Evolutionary conservation across 164 flowering plant genomes (phyloP).

Genomic region (Buxus sempervirens): DNA sequence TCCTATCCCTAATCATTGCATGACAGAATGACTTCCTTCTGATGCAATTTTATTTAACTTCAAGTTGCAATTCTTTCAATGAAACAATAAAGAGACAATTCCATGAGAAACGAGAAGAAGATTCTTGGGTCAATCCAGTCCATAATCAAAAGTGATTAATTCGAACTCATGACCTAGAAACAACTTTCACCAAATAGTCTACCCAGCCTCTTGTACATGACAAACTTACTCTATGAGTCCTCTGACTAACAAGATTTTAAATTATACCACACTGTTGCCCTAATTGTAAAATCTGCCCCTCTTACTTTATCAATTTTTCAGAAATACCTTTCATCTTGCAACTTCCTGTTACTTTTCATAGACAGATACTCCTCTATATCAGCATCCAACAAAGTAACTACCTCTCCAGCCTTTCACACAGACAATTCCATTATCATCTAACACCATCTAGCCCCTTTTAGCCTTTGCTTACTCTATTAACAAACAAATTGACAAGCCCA

Average conservation of each 20-base stretch:
- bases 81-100: not conserved
- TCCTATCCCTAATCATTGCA: not conserved
- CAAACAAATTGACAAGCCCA: too few relatives aligned
- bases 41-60: not conserved
- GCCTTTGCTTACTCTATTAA: too few relatives aligned
- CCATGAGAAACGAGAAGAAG: not conserved
- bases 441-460: too few relatives aligned
- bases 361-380: too few relatives aligned
- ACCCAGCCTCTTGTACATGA: not conserved
- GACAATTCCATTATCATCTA: too few relatives aligned
- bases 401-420: too few relatives aligned
- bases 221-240: not conserved
- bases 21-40: not conserved
- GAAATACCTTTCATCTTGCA: not conserved
- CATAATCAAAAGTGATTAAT: not conserved
- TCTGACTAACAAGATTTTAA: not conserved
- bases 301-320: not conserved
- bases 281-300: too few relatives aligned
- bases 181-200: not conserved
- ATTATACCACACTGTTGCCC: not conserved
- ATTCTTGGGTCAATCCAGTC: not conserved
- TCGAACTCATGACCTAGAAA: not conserved
- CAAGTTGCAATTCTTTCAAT: not conserved
- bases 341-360: not conserved
- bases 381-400: too few relatives aligned